Evolutionary conservation across 345 rosid species (phyloP), one percentile per base, ranked within the genome.

Genomic region (Isatis tinctoria): DNA sequence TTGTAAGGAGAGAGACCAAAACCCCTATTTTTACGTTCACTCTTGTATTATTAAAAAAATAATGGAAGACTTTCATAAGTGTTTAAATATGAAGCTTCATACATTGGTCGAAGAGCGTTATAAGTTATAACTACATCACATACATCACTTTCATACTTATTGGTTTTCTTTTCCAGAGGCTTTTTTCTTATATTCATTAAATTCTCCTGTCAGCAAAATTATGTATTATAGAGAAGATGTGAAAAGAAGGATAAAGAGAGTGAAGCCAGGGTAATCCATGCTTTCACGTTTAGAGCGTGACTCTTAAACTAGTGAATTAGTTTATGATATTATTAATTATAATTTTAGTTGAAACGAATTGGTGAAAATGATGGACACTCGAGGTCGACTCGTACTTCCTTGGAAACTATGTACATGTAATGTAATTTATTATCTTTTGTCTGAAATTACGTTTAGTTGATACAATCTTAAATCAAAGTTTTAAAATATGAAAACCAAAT

Each of bases 261-360:
- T 67, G 61, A 37, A 58, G 67, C 26, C 60, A 66, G 60, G 47
- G 24, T 22, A 26, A 44, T 44, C 32, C 66, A 74, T 60, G 56
- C 20, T 60, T 52, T 60, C 74, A 62, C 69, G 79, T 69, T 61
- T 69, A 75, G 49, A 74, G 74, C 65, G 74, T 75, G 74, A 75
- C 58, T 61, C 56, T 41, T 37, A 27, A 72, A 40, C 17, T 61
- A 53, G 63, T 30, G 20, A 7, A 32, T 41, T 75, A 60, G n/a
- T 67, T 60, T 49, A 20, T 39, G 41, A 17, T 53, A 41, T 53
- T 53, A 58, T 45, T 57, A 59, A 43, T 10, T 22, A 36, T 26
- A 26, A 6, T 4, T 57, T 45, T 57, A 57, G 66, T 66, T 45
- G 40, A 45, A 18, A 47, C 36, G 28, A 35, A 17, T 37, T 11